Evolutionary conservation across 768 basidiomycete species (phyloP).

Genomic region (Kwoniella sp.): DNA sequence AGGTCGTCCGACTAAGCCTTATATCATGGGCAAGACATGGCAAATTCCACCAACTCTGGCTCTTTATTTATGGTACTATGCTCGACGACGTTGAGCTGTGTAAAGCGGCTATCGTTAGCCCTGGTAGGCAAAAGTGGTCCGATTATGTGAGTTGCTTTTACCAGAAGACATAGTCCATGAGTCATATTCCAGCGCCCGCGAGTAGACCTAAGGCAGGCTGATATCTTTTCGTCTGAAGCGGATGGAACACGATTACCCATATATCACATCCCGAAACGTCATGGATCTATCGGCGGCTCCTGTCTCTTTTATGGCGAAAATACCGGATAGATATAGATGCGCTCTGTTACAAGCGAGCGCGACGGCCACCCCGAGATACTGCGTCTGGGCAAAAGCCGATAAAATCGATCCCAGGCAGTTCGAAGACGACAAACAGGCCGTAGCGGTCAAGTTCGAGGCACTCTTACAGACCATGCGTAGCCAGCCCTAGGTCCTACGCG

Average conservation of each 20-base stretch:
- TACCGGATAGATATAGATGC: slow-evolving; percentile 4
- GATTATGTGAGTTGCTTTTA: not conserved
- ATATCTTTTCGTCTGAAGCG: too few species aligned
- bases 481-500: not conserved
- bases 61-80: not conserved
- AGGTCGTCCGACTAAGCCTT: not conserved
- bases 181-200: too few species aligned
- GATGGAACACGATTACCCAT: too few species aligned
- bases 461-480: not conserved
- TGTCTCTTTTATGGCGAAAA: not conserved
- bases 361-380: not conserved
- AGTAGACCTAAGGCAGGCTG: too few species aligned
- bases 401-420: not conserved
- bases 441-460: slow-evolving; percentile 3
- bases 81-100: slow-evolving; percentile 2
- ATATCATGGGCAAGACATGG: not conserved
- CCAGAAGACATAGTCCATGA: too few species aligned
- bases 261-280: too few species aligned
- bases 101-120: not conserved
- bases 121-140: not conserved
- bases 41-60: not conserved
- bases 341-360: slow-evolving; percentile 2
- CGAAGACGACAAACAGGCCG: not conserved
- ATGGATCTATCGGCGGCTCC: slow-evolving; percentile 3
- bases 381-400: not conserved